phyloP scores from a whole-genome alignment of 2,329 filamentous ascomycete genomes.

The Apiospora phragmitis region DNA sequence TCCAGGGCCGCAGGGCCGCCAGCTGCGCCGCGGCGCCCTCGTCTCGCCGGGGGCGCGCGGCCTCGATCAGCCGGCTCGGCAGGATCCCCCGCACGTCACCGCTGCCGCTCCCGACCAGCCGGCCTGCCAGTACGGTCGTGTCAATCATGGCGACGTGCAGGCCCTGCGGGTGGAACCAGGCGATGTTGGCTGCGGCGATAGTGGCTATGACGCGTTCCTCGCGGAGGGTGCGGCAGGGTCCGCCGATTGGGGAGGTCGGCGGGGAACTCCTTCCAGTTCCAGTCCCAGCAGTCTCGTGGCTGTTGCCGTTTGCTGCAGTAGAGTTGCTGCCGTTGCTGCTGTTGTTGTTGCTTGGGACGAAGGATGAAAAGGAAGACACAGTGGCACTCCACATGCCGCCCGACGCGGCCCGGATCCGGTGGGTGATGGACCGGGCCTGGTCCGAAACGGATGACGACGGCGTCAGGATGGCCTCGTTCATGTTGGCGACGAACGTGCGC shows the following conservation, averaged over 20 bases:
- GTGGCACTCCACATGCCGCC: neutral
- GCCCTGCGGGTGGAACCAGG: neutral
- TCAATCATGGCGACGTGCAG: slow-evolving; percentile 5
- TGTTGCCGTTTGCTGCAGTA: neutral
- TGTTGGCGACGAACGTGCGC: neutral
- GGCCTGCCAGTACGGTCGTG: neutral
- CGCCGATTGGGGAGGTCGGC: neutral
- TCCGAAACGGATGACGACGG: neutral
- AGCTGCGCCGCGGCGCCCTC: neutral
- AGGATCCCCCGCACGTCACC: neutral
- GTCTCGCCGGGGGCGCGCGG: neutral
- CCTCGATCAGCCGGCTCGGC: neutral
- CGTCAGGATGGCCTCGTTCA: neutral
- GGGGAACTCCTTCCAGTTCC: neutral
- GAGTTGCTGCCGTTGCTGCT: neutral
- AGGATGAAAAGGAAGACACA: neutral
- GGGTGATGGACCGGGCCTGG: neutral
- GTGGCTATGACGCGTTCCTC: neutral
- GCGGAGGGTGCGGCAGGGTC: neutral
- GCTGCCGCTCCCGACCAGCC: neutral
- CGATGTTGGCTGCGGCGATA: neutral
- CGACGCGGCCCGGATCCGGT: neutral
- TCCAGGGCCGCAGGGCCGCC: neutral
- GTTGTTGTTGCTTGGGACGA: neutral
- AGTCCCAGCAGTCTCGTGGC: neutral